Evolutionary conservation across 495 filamentous ascomycete genomes (phyloP).

Genomic region (Aspergillus ostianus): DNA sequence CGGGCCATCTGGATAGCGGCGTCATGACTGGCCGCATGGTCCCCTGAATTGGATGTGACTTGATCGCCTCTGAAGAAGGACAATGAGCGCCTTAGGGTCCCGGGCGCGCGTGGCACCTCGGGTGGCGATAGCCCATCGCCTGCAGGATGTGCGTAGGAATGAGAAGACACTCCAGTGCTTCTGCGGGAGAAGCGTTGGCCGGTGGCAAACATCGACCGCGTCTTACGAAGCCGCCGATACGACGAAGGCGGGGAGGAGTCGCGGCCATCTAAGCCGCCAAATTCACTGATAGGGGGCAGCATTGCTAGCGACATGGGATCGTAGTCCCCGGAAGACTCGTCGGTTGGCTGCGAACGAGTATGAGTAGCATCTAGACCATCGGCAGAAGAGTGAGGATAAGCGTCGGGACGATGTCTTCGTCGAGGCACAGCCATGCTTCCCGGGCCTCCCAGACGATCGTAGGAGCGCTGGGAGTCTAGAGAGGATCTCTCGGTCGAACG

Average conservation of each 20-base stretch:
- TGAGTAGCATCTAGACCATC: background rate
- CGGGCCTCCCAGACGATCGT: slow-evolving; percentile 33
- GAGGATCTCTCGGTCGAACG: slow-evolving; percentile 50
- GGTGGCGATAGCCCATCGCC: slow-evolving; percentile 2
- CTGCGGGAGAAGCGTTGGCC: slow-evolving; percentile 39
- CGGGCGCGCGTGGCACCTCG: slow-evolving; percentile 22
- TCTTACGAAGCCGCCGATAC: slow-evolving; percentile 69
- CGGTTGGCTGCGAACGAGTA: background rate
- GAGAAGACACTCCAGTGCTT: slow-evolving; percentile 21
- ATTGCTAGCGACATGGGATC: slow-evolving; percentile 20
- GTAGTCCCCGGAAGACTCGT: slow-evolving; percentile 2
- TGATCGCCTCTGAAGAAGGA: slow-evolving; percentile 56
- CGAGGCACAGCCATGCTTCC: slow-evolving; percentile 40
- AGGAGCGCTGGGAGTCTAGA: slow-evolving; percentile 28
- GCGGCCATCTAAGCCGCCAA: slow-evolving; percentile 53
- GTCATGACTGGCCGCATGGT: slow-evolving; percentile 42
- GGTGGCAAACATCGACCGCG: slow-evolving; percentile 68
- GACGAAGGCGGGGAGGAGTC: slow-evolving; percentile 67
- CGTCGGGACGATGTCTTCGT: slow-evolving; percentile 20
- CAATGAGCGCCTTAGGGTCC: slow-evolving; percentile 54
- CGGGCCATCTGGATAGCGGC: slow-evolving; percentile 48
- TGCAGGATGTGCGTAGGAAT: slow-evolving; percentile 13
- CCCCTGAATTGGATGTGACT: slow-evolving; percentile 20
- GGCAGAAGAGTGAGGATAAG: slow-evolving; percentile 1
- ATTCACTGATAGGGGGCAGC: slow-evolving; percentile 38